Evolutionary conservation across 495 filamentous ascomycete species (phyloP).

Genomic region (Xylaria sp.): DNA sequence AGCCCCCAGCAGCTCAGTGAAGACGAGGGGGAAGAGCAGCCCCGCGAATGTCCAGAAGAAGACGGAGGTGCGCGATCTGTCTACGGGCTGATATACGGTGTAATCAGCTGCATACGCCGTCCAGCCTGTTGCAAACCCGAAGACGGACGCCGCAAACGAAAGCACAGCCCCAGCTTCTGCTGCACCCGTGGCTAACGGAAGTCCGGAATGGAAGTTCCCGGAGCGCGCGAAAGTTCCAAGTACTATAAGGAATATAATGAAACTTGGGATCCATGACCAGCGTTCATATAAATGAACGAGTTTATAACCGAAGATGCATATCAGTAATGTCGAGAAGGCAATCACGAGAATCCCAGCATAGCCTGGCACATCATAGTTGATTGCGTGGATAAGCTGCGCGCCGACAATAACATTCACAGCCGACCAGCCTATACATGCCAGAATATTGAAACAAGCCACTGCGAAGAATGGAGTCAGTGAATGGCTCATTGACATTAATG

Average conservation of each 20-base stretch:
- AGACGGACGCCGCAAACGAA: conserved; percentile 76
- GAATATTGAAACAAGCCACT: conserved; percentile 77
- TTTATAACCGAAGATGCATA: conserved; percentile 80
- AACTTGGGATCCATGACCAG: conserved; percentile 79
- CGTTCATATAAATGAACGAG: conserved; percentile 82
- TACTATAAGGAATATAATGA: conserved; percentile 79
- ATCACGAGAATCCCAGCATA: conserved; percentile 82
- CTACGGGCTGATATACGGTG: conserved; percentile 78
- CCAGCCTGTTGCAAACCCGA: conserved; percentile 83
- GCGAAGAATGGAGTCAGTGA: background rate
- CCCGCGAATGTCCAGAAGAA: conserved; percentile 76
- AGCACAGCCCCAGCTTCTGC: conserved; percentile 70
- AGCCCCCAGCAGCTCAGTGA: conserved; percentile 81
- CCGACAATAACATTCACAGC: conserved; percentile 76
- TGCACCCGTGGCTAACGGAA: conserved; percentile 65
- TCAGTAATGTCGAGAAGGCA: conserved; percentile 70
- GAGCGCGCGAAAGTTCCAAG: conserved; percentile 77
- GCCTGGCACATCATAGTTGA: conserved; percentile 73
- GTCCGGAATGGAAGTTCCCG: conserved; percentile 72
- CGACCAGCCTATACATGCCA: conserved; percentile 81
- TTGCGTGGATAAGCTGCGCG: conserved; percentile 78
- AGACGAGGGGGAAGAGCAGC: conserved; percentile 73
- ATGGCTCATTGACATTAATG: background rate
- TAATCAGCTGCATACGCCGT: conserved; percentile 82
- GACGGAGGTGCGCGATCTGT: conserved; percentile 62